These are phyloP conservation scores for Metarhizium brunneum DNA, from an alignment of 2,329 filamentous ascomycete genomes.

Conservation along the genomic window DNA sequence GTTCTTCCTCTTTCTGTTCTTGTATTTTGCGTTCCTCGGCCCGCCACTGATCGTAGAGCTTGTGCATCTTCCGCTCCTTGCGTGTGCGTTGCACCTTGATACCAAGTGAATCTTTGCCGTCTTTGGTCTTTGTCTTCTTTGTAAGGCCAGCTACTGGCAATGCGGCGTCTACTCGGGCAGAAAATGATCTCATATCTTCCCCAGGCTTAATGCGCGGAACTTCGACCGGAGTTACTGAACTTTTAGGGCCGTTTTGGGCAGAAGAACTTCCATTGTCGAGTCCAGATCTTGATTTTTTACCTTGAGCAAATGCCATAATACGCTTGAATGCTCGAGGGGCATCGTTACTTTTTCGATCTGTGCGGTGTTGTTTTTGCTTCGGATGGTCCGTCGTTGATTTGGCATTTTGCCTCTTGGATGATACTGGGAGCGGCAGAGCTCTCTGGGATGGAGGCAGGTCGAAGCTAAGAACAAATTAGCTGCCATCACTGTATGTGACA, in stretches of 20 bases:
- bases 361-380: slow-evolving; percentile 32
- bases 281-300: slow-evolving; percentile 52
- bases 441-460: slow-evolving; percentile 40
- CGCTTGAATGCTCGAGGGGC: slow-evolving; percentile 81
- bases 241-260: slow-evolving; percentile 11
- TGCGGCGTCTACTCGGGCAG: slow-evolving; percentile 72
- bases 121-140: slow-evolving; percentile 46
- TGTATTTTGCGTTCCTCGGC: slow-evolving; percentile 56
- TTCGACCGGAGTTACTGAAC: slow-evolving; percentile 18
- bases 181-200: slow-evolving; percentile 75
- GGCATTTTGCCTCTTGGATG: slow-evolving; percentile 19
- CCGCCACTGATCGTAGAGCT: slow-evolving; percentile 69
- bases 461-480: slow-evolving; percentile 27
- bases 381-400: slow-evolving; percentile 25
- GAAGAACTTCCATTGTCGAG: slow-evolving; percentile 57
- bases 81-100: slow-evolving; percentile 63
- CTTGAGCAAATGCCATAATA: slow-evolving; percentile 64
- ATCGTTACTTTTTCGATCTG: slow-evolving; percentile 54
- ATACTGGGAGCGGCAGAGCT: slow-evolving; percentile 42
- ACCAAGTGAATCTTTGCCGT: slow-evolving; percentile 54
- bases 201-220: slow-evolving; percentile 69
- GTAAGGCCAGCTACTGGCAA: slow-evolving; percentile 67
- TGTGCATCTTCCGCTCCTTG: slow-evolving; percentile 77
- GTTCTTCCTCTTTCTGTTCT: slow-evolving; percentile 56
- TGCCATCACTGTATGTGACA: background rate